Conservation (phyloP, 768 basidiomycete genomes). For the Lentinula lateritia region DNA sequence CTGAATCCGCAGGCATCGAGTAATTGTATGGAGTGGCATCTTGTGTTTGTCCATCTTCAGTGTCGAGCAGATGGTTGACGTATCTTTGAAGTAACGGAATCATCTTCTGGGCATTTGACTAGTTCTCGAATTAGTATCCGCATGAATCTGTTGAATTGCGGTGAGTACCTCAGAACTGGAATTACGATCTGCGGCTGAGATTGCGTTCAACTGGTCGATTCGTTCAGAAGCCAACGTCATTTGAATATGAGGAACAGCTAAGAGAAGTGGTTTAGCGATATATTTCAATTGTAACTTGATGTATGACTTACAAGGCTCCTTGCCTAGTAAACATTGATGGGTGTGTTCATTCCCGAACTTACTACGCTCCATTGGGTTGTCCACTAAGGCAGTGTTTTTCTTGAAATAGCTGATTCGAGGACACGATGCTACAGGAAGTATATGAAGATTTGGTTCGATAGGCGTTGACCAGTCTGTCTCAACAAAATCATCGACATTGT, state of each 20-base stretch:
- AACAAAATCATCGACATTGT: slow-evolving; percentile 76
- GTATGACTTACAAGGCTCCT: slow-evolving; percentile 53
- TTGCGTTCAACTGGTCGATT: slow-evolving; percentile 38
- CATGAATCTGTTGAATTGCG: background rate
- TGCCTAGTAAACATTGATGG: slow-evolving; percentile 75
- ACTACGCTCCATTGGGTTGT: slow-evolving; percentile 39
- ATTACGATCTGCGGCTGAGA: background rate
- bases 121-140: background rate
- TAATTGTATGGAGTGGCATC: slow-evolving; percentile 41
- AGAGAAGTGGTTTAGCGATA: background rate
- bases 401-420: slow-evolving; percentile 84
- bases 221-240: slow-evolving; percentile 52
- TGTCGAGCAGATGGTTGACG: slow-evolving; percentile 43
- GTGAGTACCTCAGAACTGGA: background rate
- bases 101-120: slow-evolving; percentile 34
- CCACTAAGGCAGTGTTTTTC: slow-evolving; percentile 39
- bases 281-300: too few relatives aligned
- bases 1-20: slow-evolving; percentile 61
- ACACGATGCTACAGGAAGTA: slow-evolving; percentile 70
- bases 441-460: slow-evolving; percentile 52
- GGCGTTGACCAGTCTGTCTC: slow-evolving; percentile 66
- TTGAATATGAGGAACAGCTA: slow-evolving; percentile 64
- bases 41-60: slow-evolving; percentile 30
- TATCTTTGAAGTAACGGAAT: slow-evolving; percentile 57
- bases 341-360: slow-evolving; percentile 88